These are phyloP conservation scores for Thozetella sp. DNA, from an alignment of 495 filamentous ascomycete genomes.

Conservation along the genomic window DNA sequence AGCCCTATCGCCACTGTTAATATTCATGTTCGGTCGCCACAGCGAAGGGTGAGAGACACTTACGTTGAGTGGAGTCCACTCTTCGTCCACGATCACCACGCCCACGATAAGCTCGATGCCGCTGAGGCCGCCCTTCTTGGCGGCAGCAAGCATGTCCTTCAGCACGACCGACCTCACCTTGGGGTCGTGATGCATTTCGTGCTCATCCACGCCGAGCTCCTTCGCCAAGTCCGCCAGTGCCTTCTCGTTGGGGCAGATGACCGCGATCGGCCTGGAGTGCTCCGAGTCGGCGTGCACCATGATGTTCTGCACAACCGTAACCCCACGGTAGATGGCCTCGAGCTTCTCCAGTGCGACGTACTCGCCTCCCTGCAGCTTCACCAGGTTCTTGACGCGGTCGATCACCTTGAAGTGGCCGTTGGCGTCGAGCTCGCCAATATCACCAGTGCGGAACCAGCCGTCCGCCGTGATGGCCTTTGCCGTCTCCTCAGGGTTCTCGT, in stretches of 20 bases:
- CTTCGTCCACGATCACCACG: slow-evolving; percentile 63
- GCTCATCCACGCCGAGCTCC: slow-evolving; percentile 50
- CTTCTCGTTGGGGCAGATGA: slow-evolving; percentile 59
- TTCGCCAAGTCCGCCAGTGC: slow-evolving; percentile 50
- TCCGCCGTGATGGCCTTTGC: slow-evolving; percentile 76
- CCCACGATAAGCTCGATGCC: slow-evolving; percentile 60
- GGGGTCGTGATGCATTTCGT: slow-evolving; percentile 39
- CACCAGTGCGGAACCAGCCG: slow-evolving; percentile 93
- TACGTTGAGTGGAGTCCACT: slow-evolving; percentile 68
- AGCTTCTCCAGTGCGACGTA: slow-evolving; percentile 71
- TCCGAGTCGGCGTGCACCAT: slow-evolving; percentile 59
- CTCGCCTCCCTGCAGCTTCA: slow-evolving; percentile 67
- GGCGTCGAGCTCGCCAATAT: slow-evolving; percentile 76
- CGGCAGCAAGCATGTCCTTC: slow-evolving; percentile 53
- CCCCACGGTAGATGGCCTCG: slow-evolving; percentile 63
- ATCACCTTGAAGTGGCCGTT: slow-evolving; percentile 82
- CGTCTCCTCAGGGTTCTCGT: slow-evolving; percentile 81
- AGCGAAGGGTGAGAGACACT: slow-evolving; percentile 21
- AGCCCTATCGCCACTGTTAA: slow-evolving; percentile 43
- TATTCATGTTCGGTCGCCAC: background rate
- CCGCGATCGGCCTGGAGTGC: slow-evolving; percentile 54
- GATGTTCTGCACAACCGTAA: slow-evolving; percentile 55
- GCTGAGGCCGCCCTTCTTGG: slow-evolving; percentile 50
- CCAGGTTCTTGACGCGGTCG: slow-evolving; percentile 87
- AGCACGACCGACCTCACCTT: slow-evolving; percentile 53